Conservation (phyloP, 1,284 basidiomycete genomes). For the Ustilago bromivora region DNA sequence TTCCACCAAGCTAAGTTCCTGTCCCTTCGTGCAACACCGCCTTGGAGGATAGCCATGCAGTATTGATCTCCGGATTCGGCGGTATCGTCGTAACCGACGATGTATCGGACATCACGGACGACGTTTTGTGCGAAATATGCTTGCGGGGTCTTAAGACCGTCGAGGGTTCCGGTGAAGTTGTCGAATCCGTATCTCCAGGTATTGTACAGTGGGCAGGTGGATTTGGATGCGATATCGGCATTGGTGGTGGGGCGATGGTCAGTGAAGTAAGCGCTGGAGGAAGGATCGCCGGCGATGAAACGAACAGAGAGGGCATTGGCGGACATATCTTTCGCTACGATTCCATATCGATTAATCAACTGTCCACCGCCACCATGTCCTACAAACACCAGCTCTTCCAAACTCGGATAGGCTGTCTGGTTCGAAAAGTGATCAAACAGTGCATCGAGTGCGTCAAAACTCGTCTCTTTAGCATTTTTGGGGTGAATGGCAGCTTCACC, state of each 20-base stretch:
- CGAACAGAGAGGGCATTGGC: conserved; percentile 42
- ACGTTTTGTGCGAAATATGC: conserved; percentile 62
- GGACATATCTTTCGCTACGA: conserved; percentile 54
- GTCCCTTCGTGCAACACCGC: conserved; percentile 60
- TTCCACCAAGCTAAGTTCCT: conserved; percentile 67
- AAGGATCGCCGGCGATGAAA: conserved; percentile 65
- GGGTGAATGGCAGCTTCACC: conserved; percentile 64
- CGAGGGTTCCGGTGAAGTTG: conserved; percentile 58
- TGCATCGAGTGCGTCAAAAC: conserved; percentile 64
- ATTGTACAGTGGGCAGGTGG: conserved; percentile 58
- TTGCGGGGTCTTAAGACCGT: conserved; percentile 45
- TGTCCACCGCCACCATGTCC: conserved; percentile 69
- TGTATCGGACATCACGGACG: conserved; percentile 61
- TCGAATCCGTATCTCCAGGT: conserved; percentile 67
- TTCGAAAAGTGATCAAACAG: conserved; percentile 59
- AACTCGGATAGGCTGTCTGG: conserved; percentile 44
- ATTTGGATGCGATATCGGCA: conserved; percentile 44
- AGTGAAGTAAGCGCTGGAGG: conserved; percentile 62
- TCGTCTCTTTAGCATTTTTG: conserved; percentile 40
- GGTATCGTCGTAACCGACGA: conserved; percentile 63
- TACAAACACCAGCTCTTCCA: conserved; percentile 64
- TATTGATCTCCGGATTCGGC: conserved; percentile 58
- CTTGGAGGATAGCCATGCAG: conserved; percentile 67
- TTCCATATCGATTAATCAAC: conserved; percentile 63
- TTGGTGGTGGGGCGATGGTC: conserved; percentile 56